A percentile compares a stretch with the other conserved stretches of the same genome.
Conservation (phyloP, 331 rosid species). For the Erythrophleum ivorense region DNA sequence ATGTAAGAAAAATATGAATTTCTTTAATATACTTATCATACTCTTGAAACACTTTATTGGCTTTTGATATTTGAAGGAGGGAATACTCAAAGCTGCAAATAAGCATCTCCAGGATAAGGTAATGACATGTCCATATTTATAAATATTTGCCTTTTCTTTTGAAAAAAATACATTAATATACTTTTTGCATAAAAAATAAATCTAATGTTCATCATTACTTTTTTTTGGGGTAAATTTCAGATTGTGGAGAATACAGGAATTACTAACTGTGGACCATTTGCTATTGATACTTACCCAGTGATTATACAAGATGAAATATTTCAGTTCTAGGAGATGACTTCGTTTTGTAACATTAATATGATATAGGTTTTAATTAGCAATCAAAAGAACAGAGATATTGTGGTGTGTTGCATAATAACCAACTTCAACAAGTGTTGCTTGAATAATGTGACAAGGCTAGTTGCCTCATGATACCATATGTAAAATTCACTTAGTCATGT, state of each 20-base stretch:
- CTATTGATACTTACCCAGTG: slow-evolving; percentile 52
- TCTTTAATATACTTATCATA: background rate
- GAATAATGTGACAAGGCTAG: background rate
- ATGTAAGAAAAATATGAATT: background rate
- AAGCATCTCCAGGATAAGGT: slow-evolving; percentile 80
- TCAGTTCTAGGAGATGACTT: slow-evolving; percentile 46
- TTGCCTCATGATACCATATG: background rate
- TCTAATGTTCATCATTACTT: background rate
- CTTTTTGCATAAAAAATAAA: background rate
- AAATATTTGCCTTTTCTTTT: background rate
- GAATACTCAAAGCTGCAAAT: slow-evolving; percentile 75
- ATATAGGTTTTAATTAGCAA: slow-evolving; percentile 6
- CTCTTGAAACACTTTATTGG: background rate
- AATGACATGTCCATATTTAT: slow-evolving; percentile 16
- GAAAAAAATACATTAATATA: background rate
- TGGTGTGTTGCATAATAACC: slow-evolving; percentile 5
- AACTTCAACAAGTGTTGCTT: background rate
- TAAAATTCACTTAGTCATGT: background rate
- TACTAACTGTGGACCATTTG: slow-evolving; percentile 51
- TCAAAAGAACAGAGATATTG: background rate
- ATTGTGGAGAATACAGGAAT: slow-evolving; percentile 57
- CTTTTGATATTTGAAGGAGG: slow-evolving; percentile 61
- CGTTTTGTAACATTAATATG: slow-evolving; percentile 8
- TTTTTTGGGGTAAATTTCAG: slow-evolving; percentile 40
- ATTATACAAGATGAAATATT: slow-evolving; percentile 61